These are phyloP conservation scores for Colletotrichum spinosum DNA, from an alignment of 2,329 filamentous ascomycete genomes.

Conservation along the genomic window DNA sequence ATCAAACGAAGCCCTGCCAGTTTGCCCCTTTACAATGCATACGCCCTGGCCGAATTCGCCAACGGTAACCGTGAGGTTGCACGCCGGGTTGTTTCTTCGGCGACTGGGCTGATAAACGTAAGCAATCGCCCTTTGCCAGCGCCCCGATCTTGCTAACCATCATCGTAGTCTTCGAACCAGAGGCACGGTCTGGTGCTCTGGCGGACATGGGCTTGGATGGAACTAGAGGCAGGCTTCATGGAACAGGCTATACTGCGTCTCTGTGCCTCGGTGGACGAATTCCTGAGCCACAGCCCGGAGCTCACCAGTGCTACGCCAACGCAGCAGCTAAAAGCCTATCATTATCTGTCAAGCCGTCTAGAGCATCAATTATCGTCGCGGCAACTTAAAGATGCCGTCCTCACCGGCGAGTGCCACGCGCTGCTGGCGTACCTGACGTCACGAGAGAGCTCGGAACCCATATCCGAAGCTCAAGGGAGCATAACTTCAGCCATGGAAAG, in stretches of 20 bases:
- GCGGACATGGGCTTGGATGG: slow-evolving; percentile 75
- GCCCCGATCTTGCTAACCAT: neutral
- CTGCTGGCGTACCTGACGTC: slow-evolving; percentile 75
- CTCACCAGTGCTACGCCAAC: slow-evolving; percentile 45
- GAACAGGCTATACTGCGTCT: slow-evolving; percentile 51
- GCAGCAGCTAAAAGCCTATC: slow-evolving; percentile 63
- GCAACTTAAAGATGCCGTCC: slow-evolving; percentile 59
- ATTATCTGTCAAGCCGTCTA: slow-evolving; percentile 64
- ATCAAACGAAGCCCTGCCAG: slow-evolving; percentile 76
- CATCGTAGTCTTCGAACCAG: slow-evolving; percentile 5
- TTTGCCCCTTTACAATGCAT: slow-evolving; percentile 80
- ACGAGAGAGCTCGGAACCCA: slow-evolving; percentile 54
- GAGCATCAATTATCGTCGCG: slow-evolving; percentile 67
- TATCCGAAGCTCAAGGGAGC: slow-evolving; percentile 63
- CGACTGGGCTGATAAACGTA: slow-evolving; percentile 58
- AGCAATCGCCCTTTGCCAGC: slow-evolving; percentile 28
- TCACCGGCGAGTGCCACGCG: slow-evolving; percentile 71
- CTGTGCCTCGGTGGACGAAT: slow-evolving; percentile 51
- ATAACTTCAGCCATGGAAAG: slow-evolving; percentile 61
- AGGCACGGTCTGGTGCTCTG: slow-evolving; percentile 55
- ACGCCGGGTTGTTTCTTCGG: slow-evolving; percentile 73
- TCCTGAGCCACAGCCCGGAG: slow-evolving; percentile 34
- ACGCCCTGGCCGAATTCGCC: slow-evolving; percentile 77
- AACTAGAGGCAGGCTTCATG: slow-evolving; percentile 59
- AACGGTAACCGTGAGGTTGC: slow-evolving; percentile 69